Evolutionary conservation across 306 rosid genomes (phyloP), one percentile per base, ranked within the genome.

Genomic region (Hylodesmum podocarpum): DNA sequence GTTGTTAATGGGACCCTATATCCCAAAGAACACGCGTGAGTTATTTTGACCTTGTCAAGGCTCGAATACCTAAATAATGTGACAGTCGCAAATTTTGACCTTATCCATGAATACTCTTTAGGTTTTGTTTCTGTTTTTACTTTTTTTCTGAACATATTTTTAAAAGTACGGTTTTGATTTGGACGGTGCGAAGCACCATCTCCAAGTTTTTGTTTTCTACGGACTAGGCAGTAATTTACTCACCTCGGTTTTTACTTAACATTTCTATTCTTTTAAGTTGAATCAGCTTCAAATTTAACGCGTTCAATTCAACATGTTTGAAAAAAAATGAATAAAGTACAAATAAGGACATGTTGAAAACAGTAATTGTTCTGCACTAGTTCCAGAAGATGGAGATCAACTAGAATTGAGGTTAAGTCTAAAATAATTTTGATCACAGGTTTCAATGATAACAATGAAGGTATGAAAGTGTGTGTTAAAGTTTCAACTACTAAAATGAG

Each of bases 31-130:
- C 14, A 8, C 22, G 22, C 19, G 28, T 47, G 19, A 59, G 24
- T 79, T 63, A 25, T 3, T 50, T 73, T 18, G 61, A 74, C 80
- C 11, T 47, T 63, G 58, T 57, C 70, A 36, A 50, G 43, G 39
- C 65, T 53, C 50, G n/a, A 46, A 71, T 11, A 66, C 80, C 75
- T 66, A 21, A 70, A 50, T 66, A 50, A 70, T 76, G 69, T 74
- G 72, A 75, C 54, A 79, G 93, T 81, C 53, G 85, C 83, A 77
- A 78, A 72, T 19, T 43, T 89, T 85, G 91, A 89, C 91, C 83
- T 16, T 78, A 71, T 62, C 72, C 63, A 51, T 49, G 14, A 1
- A 18, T 16, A 46, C 19, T 51, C 59, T 10, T 6, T 14, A 4
- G 64, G 43, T 6, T 0, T 54, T 18, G 4, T 33, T 8, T 27